These are phyloP conservation scores for Arxiozyma heterogenica DNA, from an alignment of 1,139 yeast species.

Conservation along the genomic window DNA sequence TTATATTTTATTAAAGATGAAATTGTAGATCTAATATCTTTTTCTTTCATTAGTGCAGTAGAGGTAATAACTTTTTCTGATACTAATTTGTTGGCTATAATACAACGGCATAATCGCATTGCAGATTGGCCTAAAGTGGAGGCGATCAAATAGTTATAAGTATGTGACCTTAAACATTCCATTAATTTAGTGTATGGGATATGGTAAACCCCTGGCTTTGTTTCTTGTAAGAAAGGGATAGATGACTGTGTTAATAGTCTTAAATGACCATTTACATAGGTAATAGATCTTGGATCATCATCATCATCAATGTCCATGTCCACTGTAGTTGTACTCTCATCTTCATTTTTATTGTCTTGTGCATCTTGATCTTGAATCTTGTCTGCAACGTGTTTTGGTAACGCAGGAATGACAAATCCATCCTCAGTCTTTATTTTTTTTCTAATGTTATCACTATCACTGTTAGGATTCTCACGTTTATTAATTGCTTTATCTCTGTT, in stretches of 20 bases:
- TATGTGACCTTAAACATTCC: conserved; percentile 42
- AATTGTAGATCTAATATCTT: conserved; percentile 60
- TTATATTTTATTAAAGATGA: conserved; percentile 49
- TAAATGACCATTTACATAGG: conserved; percentile 37
- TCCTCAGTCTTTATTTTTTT: conserved; percentile 41
- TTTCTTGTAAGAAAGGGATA: conserved; percentile 41
- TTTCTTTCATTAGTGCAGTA: conserved; percentile 65
- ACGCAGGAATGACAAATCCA: conserved; percentile 25
- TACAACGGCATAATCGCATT: conserved; percentile 56
- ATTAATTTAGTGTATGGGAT: conserved; percentile 39
- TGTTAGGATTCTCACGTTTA: conserved; percentile 16
- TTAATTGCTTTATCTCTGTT: conserved; percentile 25
- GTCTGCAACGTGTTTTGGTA: conserved; percentile 11
- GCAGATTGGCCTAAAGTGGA: conserved; percentile 52
- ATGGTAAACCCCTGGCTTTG: conserved; percentile 37
- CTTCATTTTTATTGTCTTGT: conserved; percentile 19
- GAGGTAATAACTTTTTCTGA: conserved; percentile 82
- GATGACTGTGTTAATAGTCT: conserved; percentile 40
- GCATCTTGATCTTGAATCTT: conserved; percentile 17
- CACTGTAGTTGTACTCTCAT: conserved; percentile 18
- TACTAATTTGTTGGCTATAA: conserved; percentile 56
- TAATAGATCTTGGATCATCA: conserved; percentile 25
- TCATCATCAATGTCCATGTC: conserved; percentile 20
- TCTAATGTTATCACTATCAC: conserved; percentile 12
- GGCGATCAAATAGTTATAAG: conserved; percentile 54